Base-by-base conservation (phyloP, 225 moss, liverwort and hornwort species). In the Pseudisothecium myosuroides region DNA sequence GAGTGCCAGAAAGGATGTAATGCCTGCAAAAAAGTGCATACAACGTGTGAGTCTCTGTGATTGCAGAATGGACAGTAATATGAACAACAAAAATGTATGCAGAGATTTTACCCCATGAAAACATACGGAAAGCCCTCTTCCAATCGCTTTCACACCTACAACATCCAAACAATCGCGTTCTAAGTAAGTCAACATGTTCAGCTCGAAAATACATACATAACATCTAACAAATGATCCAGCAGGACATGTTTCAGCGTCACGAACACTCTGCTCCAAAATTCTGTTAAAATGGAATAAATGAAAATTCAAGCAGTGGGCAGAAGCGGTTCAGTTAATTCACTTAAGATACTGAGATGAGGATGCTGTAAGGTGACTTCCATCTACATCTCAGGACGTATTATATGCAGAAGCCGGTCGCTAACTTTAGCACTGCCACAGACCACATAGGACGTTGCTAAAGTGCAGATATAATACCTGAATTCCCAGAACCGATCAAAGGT, bases 401-500 rank as follows among this genome's bases (percentile, higher is more conserved):
- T 39, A 81, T n/a, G 45, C 72, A 80, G 65, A 86, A 21, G 12
- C 26, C 61, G 32, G 58, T 85, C 36, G 64, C 72, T 58, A 59
- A 19, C 60, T 76, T 65, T 34, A 62, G 66, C 58, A 86, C 62
- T 74, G 47, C 50, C 76, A 85, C 29, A 88, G 72, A 75, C 66
- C 80, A 89, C 49, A 61, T 63, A 49, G 63, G 83, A 81, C 14
- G 85, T 82, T 76, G 63, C 62, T 82, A 29, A 45, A 83, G 88
- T 74, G 54, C 71, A 89, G 72, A 87, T 71, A 54, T 37, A 54
- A 34, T 16, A 92, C 94, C 94, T 93, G 81, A 71, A 80, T 91
- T 94, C 94, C 94, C 94, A 94, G 84, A 94, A 94, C 68, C 94
- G 94, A 82, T 94, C 93, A 83, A 94, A 91, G 63, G 94, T 94